Evolutionary conservation across 1,284 basidiomycete genomes (phyloP), one percentile per base, ranked within the genome.

Genomic region (Chalciporus sp.): DNA sequence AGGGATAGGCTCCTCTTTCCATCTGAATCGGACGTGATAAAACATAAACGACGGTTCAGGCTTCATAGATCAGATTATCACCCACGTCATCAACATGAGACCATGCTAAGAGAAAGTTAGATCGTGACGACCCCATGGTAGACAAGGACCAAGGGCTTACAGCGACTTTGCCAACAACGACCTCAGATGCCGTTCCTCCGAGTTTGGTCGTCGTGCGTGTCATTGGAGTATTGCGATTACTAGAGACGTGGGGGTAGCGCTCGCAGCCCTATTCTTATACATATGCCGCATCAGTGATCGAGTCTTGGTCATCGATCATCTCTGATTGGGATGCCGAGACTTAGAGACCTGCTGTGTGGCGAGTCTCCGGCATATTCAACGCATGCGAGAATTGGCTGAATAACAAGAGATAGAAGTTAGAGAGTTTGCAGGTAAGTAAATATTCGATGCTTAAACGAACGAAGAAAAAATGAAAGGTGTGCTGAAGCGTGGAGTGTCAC

Each of bases 91-190:
- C 52, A 46, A n/a, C 67, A 62, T 66, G 17, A 64, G 49, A 7
- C 66, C 68, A 42, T 69, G 65, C 65, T 69, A 8, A 29, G 46
- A 31, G 40, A 16, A 11, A 11, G 7, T 48, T 44, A 58, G 50
- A 42, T 42, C 6, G 9, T 8, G 16, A 16, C 11, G 5, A 12
- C 31, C 17, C 20, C 16, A 9, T 8, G 12, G 19, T 4, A 12
- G 39, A 31, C 2, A 0, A 8, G 37, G 10, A 65, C 74, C n/a
- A n/a, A n/a, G n/a, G n/a, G n/a, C n/a, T 50, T 58, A 76, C 74
- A 17, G 65, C 75, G 19, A 76, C 66, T 61, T 70, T 74, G 0
- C 64, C 71, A 37, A 76, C 68, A 8, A 65, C 60, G 23, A 64
- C 17, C 20, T 47, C 19, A 12, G 61, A 63, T 10, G 61, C 61